A percentile compares a stretch with the other conserved stretches of the same genome.
These are phyloP conservation scores for Dillenia suffruticosa DNA, from an alignment of 164 flowering plant species.

Conservation along the genomic window DNA sequence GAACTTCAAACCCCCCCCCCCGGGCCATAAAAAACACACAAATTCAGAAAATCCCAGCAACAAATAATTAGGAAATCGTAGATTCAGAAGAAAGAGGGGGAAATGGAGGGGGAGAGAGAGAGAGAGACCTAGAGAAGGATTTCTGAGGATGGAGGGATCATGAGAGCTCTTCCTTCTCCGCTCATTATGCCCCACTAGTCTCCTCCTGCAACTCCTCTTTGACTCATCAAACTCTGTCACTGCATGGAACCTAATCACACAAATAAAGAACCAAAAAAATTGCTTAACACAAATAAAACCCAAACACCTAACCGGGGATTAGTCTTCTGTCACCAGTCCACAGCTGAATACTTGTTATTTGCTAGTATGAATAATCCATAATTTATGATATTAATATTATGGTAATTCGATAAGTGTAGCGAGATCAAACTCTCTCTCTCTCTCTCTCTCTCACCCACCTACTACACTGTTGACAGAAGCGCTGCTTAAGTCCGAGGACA, in stretches of 20 bases:
- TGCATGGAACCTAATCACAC: conserved; percentile 54
- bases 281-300: background rate
- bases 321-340: no score
- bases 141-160: conserved; percentile 30
- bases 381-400: no score
- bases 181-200: conserved; percentile 74
- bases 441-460: conserved; percentile 27
- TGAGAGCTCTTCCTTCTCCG: conserved; percentile 70
- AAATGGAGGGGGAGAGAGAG: no score
- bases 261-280: background rate
- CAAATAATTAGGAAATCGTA: no score
- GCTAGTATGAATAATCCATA: no score
- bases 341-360: no score
- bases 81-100: no score
- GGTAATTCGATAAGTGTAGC: no score
- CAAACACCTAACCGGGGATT: background rate
- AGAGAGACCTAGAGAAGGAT: conserved; percentile 41
- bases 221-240: conserved; percentile 69
- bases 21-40: no score
- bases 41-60: no score
- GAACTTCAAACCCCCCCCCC: no score
- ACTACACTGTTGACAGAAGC: conserved; percentile 87
- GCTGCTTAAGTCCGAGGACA: conserved; percentile 54
- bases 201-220: conserved; percentile 77
- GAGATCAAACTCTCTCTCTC: no score